phyloP scores from a whole-genome alignment of 2,329 filamentous ascomycete genomes.

The Xylariaceae sp. region DNA sequence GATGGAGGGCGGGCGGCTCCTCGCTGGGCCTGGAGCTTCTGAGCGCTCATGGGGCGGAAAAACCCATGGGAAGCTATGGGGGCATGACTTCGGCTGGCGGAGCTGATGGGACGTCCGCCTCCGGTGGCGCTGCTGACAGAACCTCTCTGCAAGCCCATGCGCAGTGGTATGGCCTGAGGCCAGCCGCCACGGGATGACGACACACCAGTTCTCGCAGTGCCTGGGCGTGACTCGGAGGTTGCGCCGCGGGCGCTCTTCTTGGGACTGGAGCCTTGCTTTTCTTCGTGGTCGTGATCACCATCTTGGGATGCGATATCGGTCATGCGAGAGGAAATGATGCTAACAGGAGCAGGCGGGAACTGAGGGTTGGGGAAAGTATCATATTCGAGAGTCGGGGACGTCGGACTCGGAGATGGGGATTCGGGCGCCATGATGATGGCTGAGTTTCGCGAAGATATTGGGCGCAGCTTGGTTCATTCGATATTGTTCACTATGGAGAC shows the following conservation, averaged over 20 bases:
- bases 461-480: background rate
- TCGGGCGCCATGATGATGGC: constrained; percentile 36
- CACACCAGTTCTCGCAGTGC: constrained; percentile 49
- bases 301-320: constrained; percentile 61
- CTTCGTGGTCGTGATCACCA: constrained; percentile 34
- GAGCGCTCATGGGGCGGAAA: constrained; percentile 94
- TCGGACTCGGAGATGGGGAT: constrained; percentile 31
- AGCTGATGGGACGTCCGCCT: constrained; percentile 56
- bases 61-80: constrained; percentile 88
- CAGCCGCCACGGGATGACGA: constrained; percentile 41
- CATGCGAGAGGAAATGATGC: constrained; percentile 69
- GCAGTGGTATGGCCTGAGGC: constrained; percentile 52
- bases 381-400: constrained; percentile 35
- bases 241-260: constrained; percentile 34
- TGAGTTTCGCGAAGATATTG: background rate
- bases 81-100: constrained; percentile 79
- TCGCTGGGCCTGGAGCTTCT: constrained; percentile 86
- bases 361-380: constrained; percentile 37
- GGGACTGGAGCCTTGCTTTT: constrained; percentile 1
- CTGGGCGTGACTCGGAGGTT: constrained; percentile 49
- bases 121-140: constrained; percentile 38
- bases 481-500: background rate
- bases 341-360: constrained; percentile 50
- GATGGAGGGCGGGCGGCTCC: constrained; percentile 49
- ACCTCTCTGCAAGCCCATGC: constrained; percentile 45